phyloP scores from a whole-genome alignment of 2,329 filamentous ascomycete genomes.

The Neurospora crassa region DNA sequence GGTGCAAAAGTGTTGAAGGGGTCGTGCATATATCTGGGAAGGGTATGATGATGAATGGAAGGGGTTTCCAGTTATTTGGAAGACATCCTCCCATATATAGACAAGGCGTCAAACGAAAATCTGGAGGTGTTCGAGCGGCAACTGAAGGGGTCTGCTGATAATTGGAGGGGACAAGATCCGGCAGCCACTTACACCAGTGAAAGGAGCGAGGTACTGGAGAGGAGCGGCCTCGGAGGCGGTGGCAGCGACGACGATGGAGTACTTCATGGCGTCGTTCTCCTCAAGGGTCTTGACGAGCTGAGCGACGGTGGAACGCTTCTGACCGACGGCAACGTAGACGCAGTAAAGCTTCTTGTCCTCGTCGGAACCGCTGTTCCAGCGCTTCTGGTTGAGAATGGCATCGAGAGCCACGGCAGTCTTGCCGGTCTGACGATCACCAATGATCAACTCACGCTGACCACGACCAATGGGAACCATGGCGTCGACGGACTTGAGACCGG shows the following conservation, averaged over 20 bases:
- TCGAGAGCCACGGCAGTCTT: conserved; percentile 99
- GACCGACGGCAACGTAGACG: conserved; percentile 96
- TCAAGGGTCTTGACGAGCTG: conserved; percentile 99
- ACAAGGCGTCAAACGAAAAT: neutral
- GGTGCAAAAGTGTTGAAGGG: neutral
- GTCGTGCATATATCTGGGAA: neutral
- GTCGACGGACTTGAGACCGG: conserved; percentile 97
- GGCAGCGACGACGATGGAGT: conserved; percentile 85
- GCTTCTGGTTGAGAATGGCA: conserved; percentile 98
- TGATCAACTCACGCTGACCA: conserved; percentile 99
- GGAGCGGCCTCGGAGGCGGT: conserved; percentile 93
- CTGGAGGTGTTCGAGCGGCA: neutral
- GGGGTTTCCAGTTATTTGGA: neutral
- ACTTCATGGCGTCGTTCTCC: conserved; percentile 99
- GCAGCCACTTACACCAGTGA: conserved; percentile 52
- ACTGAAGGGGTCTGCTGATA: neutral
- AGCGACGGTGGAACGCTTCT: conserved; percentile 98
- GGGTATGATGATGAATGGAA: neutral
- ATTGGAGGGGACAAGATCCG: neutral
- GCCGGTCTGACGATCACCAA: conserved; percentile 99
- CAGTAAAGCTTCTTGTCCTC: conserved; percentile 99
- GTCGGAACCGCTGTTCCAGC: conserved; percentile 82
- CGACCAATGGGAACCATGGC: conserved; percentile 99
- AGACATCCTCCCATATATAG: neutral
- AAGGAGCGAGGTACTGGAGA: conserved; percentile 88